phyloP scores from a whole-genome alignment of 805 yeast genomes.

The Brettanomyces nanus region DNA sequence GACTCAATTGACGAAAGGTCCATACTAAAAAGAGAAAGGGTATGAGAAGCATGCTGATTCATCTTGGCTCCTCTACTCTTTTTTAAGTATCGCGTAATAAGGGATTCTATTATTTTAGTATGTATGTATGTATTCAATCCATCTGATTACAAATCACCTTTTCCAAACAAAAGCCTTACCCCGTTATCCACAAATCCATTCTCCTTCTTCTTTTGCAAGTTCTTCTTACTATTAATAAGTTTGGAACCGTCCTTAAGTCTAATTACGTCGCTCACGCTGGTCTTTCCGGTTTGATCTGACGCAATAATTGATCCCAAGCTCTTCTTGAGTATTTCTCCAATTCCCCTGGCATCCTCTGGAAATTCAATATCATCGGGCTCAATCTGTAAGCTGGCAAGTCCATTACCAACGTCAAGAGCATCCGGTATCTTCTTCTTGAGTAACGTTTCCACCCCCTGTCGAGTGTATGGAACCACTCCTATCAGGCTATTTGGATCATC shows the following conservation, averaged over 20 bases:
- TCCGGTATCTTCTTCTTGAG: conserved; percentile 18
- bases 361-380: not conserved
- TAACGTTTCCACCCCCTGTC: conserved; percentile 51
- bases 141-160: not conserved
- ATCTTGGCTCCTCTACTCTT: too few species aligned
- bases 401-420: conserved; percentile 1
- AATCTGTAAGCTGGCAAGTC: conserved; percentile 1
- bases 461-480: conserved; percentile 66
- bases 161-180: conserved; percentile 2
- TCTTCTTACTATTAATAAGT: conserved; percentile 1
- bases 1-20: not conserved
- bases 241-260: conserved; percentile 3
- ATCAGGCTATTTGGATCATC: conserved; percentile 48
- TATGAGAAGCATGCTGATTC: too few species aligned
- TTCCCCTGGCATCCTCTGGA: conserved; percentile 1
- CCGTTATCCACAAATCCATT: not conserved
- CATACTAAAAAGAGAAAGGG: too few species aligned
- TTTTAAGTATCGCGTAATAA: too few species aligned
- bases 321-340: conserved; percentile 1
- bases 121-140: too few species aligned
- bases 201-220: conserved; percentile 1
- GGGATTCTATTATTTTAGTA: too few species aligned
- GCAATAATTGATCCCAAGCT: not conserved
- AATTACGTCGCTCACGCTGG: not conserved
- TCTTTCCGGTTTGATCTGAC: not conserved